These are phyloP conservation scores for Microsporum ferrugineum DNA, from an alignment of 2,329 filamentous ascomycete species.

Conservation along the genomic window DNA sequence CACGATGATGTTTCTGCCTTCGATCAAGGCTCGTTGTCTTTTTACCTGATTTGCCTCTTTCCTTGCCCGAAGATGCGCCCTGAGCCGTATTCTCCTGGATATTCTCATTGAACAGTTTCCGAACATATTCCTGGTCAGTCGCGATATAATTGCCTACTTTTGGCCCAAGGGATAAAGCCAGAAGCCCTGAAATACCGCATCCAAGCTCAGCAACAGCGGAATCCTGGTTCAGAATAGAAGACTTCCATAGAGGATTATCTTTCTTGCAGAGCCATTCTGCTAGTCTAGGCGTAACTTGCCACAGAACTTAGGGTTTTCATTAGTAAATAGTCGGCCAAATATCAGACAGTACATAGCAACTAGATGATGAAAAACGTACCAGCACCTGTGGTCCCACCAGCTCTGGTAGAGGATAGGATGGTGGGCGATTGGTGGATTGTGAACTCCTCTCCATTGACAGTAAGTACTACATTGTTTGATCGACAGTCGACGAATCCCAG, in stretches of 20 bases:
- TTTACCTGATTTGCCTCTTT: background rate
- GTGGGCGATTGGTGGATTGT: constrained; percentile 73
- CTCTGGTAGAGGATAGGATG: constrained; percentile 64
- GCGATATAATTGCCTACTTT: constrained; percentile 57
- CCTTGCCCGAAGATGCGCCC: background rate
- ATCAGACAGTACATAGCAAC: background rate
- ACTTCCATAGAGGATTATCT: constrained; percentile 50
- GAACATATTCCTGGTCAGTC: constrained; percentile 80
- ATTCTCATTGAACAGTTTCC: constrained; percentile 65
- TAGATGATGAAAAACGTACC: constrained; percentile 32
- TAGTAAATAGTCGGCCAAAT: background rate
- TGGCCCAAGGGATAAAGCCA: constrained; percentile 57
- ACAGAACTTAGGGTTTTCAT: constrained; percentile 52
- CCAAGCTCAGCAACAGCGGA: constrained; percentile 70
- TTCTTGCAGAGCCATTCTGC: constrained; percentile 63
- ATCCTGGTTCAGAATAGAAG: constrained; percentile 41
- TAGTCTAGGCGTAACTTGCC: constrained; percentile 79
- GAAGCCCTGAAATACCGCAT: constrained; percentile 72
- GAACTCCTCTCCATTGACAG: constrained; percentile 58
- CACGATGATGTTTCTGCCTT: background rate
- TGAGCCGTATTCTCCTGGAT: constrained; percentile 38
- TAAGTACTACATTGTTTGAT: constrained; percentile 53
- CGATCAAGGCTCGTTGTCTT: background rate
- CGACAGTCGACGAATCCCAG: constrained; percentile 76
- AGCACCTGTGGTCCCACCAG: constrained; percentile 62